Base-by-base conservation (phyloP, 768 basidiomycete species). In the Paxillus rubicundulus region DNA sequence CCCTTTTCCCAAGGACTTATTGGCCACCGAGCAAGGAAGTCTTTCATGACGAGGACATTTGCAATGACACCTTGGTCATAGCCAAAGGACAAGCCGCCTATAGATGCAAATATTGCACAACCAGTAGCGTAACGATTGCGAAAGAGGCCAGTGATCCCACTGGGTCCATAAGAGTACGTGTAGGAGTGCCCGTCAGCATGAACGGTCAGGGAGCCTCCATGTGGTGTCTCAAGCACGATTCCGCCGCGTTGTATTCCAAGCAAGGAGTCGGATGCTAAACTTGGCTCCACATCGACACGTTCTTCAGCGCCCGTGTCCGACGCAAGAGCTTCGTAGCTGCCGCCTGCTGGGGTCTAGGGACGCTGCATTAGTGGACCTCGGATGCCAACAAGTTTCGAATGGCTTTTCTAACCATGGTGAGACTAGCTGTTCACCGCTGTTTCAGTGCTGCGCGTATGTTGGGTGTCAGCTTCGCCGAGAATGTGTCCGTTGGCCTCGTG, bases 51-150 rank as follows among this genome's bases (percentile, higher is more conserved):
- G 12, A 92, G 76, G 13, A 92, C 83, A 64, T 92, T 92, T 3
- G 90, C 87, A 57, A 92, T 89, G 50, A 91, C 89, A 34, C 89
- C 89, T 62, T 91, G 89, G 60, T 90, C 89, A 62, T 91, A 91
- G 9, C 89, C 89, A 66, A 91, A 91, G 13, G 85, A 82, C 50
- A 90, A 64, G 0, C 88, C 88, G 1, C 89, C 89, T 59, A 91
- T 80, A 9, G 84, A 86, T 1, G 85, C 89, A 57, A 90, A 89
- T 44, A 85, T 71, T 4, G 85, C 87, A 54, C 87, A 90, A 2
- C 82, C 70, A 8, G 85, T 67, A 4, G 84, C 79, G 57, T 85
- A 87, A 51, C 74, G 77, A 63, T 89, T 91, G 55, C 77, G 78
- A 42, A 77, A 62, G 14, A 91, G 74, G 9, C 89, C 89, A 3